A percentile compares a stretch with the other conserved stretches of the same genome.
These are phyloP conservation scores for Spizellomyces punctatus DNA, from an alignment of 192 early-diverging fungal species.

Conservation along the genomic window DNA sequence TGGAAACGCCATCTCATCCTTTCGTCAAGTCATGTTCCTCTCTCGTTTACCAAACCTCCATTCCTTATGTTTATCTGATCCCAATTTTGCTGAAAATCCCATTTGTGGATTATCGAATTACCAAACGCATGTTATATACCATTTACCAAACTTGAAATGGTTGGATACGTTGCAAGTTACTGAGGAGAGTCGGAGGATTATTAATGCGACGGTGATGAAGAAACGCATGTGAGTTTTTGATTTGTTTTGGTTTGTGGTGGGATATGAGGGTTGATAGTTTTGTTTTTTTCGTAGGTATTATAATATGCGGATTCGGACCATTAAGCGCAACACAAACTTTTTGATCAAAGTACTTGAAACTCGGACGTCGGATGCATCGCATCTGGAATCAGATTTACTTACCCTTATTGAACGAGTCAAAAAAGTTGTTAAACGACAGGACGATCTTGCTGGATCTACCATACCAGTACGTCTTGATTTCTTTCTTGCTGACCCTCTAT, in stretches of 20 bases:
- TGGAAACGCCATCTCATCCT: slow-evolving; percentile 60
- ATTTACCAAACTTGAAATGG: slow-evolving; percentile 48
- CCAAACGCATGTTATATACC: slow-evolving; percentile 65
- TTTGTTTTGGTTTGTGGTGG: slow-evolving; percentile 5
- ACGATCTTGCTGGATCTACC: slow-evolving; percentile 33
- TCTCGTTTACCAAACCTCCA: slow-evolving; percentile 47
- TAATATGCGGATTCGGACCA: slow-evolving; percentile 63
- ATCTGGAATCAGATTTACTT: slow-evolving; percentile 35
- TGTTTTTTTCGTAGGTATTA: no score
- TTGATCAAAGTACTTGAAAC: slow-evolving; percentile 46
- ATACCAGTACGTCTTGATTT: background rate
- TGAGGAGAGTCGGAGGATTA: slow-evolving; percentile 56
- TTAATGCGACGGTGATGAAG: slow-evolving; percentile 60
- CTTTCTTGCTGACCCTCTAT: background rate
- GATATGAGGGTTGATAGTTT: slow-evolving; percentile 8
- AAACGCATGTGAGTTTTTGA: slow-evolving; percentile 56
- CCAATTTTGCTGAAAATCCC: slow-evolving; percentile 61
- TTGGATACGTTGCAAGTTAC: slow-evolving; percentile 63
- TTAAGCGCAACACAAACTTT: slow-evolving; percentile 61
- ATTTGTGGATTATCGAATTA: slow-evolving; percentile 61
- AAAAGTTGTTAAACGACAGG: slow-evolving; percentile 34
- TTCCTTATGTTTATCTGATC: slow-evolving; percentile 52
- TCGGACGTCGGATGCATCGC: slow-evolving; percentile 16
- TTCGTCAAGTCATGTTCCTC: slow-evolving; percentile 58
- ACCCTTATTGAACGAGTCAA: slow-evolving; percentile 31